phyloP scores from a whole-genome alignment of 352 stramenopile genomes.

The Globisporangium splendens region DNA sequence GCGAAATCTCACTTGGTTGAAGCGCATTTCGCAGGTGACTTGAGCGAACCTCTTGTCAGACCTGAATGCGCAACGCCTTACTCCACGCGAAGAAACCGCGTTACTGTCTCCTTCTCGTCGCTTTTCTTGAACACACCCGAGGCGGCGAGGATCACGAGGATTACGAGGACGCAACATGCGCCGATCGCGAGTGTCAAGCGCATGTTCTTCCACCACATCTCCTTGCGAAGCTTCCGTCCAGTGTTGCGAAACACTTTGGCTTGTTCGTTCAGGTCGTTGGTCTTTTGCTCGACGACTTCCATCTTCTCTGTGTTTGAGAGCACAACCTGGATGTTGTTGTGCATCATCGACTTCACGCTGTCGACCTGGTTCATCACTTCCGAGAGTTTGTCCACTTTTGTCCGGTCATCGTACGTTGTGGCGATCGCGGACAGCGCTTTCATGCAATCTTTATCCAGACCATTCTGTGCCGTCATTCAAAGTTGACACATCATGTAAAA shows the following conservation, averaged over 20 bases:
- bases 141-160: slow-evolving; percentile 74
- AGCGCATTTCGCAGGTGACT: too few species aligned
- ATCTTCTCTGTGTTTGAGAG: slow-evolving; percentile 88
- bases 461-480: slow-evolving; percentile 29
- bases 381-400: slow-evolving; percentile 85
- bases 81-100: slow-evolving; percentile 13
- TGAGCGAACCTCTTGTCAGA: too few species aligned
- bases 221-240: slow-evolving; percentile 66
- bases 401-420: slow-evolving; percentile 77
- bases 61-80: not conserved
- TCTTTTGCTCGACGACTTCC: slow-evolving; percentile 85
- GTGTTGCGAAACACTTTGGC: slow-evolving; percentile 86
- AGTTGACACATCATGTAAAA: too few species aligned
- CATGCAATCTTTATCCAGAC: slow-evolving; percentile 73
- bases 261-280: slow-evolving; percentile 84
- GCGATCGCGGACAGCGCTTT: slow-evolving; percentile 62
- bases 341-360: slow-evolving; percentile 79
- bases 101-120: slow-evolving; percentile 12
- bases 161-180: slow-evolving; percentile 58
- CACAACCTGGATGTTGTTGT: slow-evolving; percentile 87
- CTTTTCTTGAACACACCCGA: slow-evolving; percentile 75
- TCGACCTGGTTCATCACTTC: slow-evolving; percentile 83
- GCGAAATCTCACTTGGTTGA: too few species aligned
- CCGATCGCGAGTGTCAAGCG: slow-evolving; percentile 67
- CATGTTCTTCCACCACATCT: slow-evolving; percentile 88